Conservation (phyloP, 2,329 filamentous ascomycete genomes). For the Niveomyces coronatus region DNA sequence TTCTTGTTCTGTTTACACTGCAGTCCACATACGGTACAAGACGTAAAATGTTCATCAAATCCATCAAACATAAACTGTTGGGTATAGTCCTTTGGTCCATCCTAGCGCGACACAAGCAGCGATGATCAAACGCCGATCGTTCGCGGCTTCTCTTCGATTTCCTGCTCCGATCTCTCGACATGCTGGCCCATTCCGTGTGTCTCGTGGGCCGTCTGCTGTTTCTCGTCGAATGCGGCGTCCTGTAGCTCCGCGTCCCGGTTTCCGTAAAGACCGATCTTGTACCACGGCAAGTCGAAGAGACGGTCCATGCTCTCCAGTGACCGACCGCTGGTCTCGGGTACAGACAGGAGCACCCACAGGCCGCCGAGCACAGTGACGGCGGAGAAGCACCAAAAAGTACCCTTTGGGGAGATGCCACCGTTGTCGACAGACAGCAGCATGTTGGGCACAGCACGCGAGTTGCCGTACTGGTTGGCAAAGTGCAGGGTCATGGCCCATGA, state of each 20-base stretch:
- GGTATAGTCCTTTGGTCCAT: not conserved
- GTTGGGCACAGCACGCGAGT: constrained; percentile 61
- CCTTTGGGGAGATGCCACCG: constrained; percentile 45
- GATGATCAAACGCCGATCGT: constrained; percentile 5
- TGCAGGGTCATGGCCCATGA: constrained; percentile 69
- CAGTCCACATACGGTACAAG: not conserved
- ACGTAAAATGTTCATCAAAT: not conserved
- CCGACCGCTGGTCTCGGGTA: constrained; percentile 63
- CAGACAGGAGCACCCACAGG: constrained; percentile 59
- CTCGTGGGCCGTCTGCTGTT: constrained; percentile 28
- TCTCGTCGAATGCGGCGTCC: constrained; percentile 34
- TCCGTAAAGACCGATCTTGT: constrained; percentile 54
- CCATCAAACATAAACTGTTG: not conserved
- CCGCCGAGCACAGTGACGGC: constrained; percentile 58
- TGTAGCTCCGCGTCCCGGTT: constrained; percentile 40
- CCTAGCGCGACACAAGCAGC: not conserved
- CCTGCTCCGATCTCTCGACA: constrained; percentile 20
- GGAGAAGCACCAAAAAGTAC: constrained; percentile 70
- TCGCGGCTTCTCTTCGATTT: constrained; percentile 2
- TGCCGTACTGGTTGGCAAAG: constrained; percentile 71
- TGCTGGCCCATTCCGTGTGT: constrained; percentile 22
- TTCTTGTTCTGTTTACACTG: no score
- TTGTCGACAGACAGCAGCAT: constrained; percentile 49
- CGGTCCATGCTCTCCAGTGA: constrained; percentile 60
- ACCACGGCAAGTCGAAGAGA: constrained; percentile 64